Conservation (phyloP, 2,329 filamentous ascomycete genomes). For the Elsinoe perseae region DNA sequence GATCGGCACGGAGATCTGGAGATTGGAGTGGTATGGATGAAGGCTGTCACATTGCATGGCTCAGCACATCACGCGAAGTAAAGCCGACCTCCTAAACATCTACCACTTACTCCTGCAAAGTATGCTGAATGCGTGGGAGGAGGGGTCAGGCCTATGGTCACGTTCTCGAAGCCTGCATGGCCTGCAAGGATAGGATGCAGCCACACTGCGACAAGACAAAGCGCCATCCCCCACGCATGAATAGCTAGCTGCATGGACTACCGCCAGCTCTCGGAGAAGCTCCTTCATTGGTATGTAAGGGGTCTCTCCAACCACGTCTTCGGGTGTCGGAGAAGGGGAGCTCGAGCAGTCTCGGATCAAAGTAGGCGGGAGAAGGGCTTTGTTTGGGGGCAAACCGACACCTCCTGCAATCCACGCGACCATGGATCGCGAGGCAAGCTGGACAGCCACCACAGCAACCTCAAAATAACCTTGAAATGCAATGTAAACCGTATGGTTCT, state of each 20-base stretch:
- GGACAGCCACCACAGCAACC: slow-evolving; percentile 1
- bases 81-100: background rate
- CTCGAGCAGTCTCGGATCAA: background rate
- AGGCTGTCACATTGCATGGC: background rate
- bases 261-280: background rate
- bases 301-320: slow-evolving; percentile 2
- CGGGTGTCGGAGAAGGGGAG: slow-evolving; percentile 7
- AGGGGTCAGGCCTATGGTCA: background rate
- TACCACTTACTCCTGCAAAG: background rate
- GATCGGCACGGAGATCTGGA: slow-evolving; percentile 7
- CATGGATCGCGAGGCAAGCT: slow-evolving; percentile 2
- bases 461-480: background rate
- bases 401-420: slow-evolving; percentile 1
- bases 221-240: slow-evolving; percentile 4
- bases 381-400: background rate
- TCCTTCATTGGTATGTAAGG: slow-evolving; percentile 1
- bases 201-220: slow-evolving; percentile 2
- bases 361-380: background rate
- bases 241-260: slow-evolving; percentile 9
- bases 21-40: background rate
- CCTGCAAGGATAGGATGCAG: slow-evolving; percentile 4
- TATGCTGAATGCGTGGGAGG: background rate
- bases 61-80: slow-evolving; percentile 6
- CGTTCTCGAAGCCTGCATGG: slow-evolving; percentile 2
- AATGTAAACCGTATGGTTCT: background rate